Base-by-base conservation (phyloP, 495 filamentous ascomycete species). In the Talaromyces wortmannii region DNA sequence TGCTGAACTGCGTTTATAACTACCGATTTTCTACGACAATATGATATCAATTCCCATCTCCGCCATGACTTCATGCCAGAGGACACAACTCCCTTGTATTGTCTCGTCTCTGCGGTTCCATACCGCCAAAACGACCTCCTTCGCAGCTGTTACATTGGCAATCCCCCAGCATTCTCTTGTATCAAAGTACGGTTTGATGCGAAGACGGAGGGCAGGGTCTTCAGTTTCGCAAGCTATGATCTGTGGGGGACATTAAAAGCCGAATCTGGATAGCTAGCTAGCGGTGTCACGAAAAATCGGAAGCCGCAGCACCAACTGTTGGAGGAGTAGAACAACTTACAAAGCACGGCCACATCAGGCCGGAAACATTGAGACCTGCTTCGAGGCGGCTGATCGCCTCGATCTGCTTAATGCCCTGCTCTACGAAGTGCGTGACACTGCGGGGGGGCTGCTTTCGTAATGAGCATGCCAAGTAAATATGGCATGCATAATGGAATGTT, bases 101-200 rank as follows among this genome's bases (percentile, higher is more conserved):
- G 33, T 12, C 33, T 36, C 12, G 33, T 36, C 33, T 36, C 33
- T 36, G 33, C 33, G 33, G 12, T 36, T 36, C 33, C 50, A 52
- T 40, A 52, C 31, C 31, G 50, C 31, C 50, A 43, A 44, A 31
- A 31, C 31, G 50, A 52, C 50, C 33, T 52, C 50, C 18, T 44
- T 44, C 33, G 45, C n/a, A 47, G 45, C 45, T 47, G 45, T 47
- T 23, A 47, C n/a, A 15, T 23, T 47, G 45, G 13, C 45, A 29
- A 36, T 15, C 16, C 11, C 48, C 16, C 46, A 5, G 16, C 46
- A 5, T 49, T 49, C 11, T 50, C 12, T n/a, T 31, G 4, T n/a
- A 50, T 15, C 29, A 15, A 16, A 31, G 32, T 32, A 7, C 45
- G 13, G 31, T 31, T 7, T 36, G 48, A 50, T 16, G 29, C 29